These are phyloP conservation scores for Russula sp. DNA, from an alignment of 768 basidiomycete genomes.

Conservation along the genomic window DNA sequence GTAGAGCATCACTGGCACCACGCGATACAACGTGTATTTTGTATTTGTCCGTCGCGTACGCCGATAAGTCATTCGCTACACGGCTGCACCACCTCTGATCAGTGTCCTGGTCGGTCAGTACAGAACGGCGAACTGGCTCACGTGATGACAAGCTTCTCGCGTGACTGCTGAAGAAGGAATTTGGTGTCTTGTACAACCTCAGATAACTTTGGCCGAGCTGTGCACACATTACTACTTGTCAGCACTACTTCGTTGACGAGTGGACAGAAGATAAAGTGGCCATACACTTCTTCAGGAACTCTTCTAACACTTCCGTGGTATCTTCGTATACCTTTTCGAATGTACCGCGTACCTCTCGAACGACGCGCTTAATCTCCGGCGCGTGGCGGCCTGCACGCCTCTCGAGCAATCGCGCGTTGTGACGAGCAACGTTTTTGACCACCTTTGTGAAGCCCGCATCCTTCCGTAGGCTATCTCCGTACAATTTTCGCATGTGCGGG, in stretches of 20 bases:
- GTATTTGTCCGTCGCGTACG: constrained; percentile 78
- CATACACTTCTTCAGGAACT: constrained; percentile 87
- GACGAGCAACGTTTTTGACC: constrained; percentile 86
- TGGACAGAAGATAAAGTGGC: constrained; percentile 2
- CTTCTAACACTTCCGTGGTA: constrained; percentile 87
- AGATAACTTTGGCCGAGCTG: constrained; percentile 81
- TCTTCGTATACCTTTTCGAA: constrained; percentile 96
- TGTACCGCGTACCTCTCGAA: constrained; percentile 86
- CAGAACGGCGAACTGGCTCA: constrained; percentile 35
- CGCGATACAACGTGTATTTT: constrained; percentile 53
- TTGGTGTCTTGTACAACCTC: constrained; percentile 94
- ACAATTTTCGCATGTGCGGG: constrained; percentile 97
- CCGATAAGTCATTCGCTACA: constrained; percentile 72
- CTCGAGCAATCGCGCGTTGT: constrained; percentile 71
- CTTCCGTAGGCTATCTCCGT: constrained; percentile 87
- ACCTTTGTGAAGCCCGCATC: constrained; percentile 98
- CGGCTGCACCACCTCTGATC: constrained; percentile 40
- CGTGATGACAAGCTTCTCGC: constrained; percentile 90
- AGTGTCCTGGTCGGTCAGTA: neutral
- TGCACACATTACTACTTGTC: constrained; percentile 9
- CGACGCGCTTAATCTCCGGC: constrained; percentile 76
- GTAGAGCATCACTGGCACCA: constrained; percentile 41
- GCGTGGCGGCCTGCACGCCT: constrained; percentile 72
- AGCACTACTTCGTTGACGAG: neutral
- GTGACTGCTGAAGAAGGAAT: constrained; percentile 80